phyloP scores from a whole-genome alignment of 1,284 basidiomycete species.

The Exobasidium rhododendri region DNA sequence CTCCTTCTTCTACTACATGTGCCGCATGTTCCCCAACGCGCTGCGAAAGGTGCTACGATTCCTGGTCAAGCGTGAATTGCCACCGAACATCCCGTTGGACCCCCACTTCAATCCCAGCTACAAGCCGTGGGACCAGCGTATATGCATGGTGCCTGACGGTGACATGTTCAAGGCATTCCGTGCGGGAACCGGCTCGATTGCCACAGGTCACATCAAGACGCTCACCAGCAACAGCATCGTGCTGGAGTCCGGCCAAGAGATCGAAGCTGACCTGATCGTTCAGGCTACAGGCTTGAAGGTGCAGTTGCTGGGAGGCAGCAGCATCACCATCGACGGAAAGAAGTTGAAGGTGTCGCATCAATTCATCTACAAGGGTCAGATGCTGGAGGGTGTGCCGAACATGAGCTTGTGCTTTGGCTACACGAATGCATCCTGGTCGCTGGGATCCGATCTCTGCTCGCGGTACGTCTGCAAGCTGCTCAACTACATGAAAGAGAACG shows the following conservation, averaged over 20 bases:
- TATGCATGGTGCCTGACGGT: conserved; percentile 52
- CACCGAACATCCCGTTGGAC: conserved; percentile 42
- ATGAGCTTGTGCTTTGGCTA: not conserved
- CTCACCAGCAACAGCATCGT: conserved; percentile 41
- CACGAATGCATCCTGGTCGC: conserved; percentile 5
- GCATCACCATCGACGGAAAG: conserved; percentile 41
- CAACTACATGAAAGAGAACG: conserved; percentile 32
- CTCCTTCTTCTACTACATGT: conserved; percentile 44
- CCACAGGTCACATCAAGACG: conserved; percentile 50
- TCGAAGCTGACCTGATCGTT: conserved; percentile 53
- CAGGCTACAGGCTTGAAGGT: conserved; percentile 53
- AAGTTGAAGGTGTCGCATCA: conserved; percentile 24
- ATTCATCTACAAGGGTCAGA: conserved; percentile 48
- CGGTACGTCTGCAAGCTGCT: conserved; percentile 41
- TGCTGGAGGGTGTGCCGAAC: conserved; percentile 48
- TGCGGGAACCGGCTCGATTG: conserved; percentile 48
- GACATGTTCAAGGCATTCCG: conserved; percentile 50
- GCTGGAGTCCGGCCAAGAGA: conserved; percentile 38
- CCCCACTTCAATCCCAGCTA: conserved; percentile 55
- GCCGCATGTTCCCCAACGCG: conserved; percentile 38
- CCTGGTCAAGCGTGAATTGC: conserved; percentile 36
- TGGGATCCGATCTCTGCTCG: conserved; percentile 15
- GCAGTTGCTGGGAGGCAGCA: conserved; percentile 38
- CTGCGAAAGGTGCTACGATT: conserved; percentile 30
- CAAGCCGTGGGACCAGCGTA: conserved; percentile 55